A percentile compares a stretch with the other conserved stretches of the same genome.
Evolutionary conservation across 2,329 filamentous ascomycete species (phyloP).

Genomic region (Colletotrichum incanum): DNA sequence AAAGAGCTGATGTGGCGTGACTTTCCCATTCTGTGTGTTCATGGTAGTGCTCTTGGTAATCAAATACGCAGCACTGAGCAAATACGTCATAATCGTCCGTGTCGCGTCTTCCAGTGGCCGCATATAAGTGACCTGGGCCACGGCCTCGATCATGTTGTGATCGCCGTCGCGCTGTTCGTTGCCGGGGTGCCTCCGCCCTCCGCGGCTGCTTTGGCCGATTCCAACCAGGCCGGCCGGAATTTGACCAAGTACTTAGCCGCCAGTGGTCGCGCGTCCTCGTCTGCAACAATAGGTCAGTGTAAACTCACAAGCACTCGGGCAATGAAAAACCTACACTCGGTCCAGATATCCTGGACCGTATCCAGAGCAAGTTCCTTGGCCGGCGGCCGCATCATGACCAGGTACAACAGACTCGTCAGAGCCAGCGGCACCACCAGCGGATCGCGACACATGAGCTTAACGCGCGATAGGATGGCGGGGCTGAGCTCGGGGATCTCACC

Average conservation of each 20-base stretch:
- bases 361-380: slow-evolving; percentile 75
- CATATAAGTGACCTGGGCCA: background rate
- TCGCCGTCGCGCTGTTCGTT: slow-evolving; percentile 47
- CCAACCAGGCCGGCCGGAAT: slow-evolving; percentile 70
- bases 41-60: background rate
- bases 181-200: slow-evolving; percentile 43
- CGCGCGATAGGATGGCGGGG: slow-evolving; percentile 78
- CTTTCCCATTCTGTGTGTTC: background rate
- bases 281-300: slow-evolving; percentile 54
- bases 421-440: slow-evolving; percentile 76
- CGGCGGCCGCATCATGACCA: slow-evolving; percentile 79
- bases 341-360: slow-evolving; percentile 77
- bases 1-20: background rate
- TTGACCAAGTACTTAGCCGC: slow-evolving; percentile 75
- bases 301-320: background rate
- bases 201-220: slow-evolving; percentile 50
- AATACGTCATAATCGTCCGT: slow-evolving; percentile 10
- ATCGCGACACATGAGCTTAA: slow-evolving; percentile 78
- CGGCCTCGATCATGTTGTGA: slow-evolving; percentile 49
- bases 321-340: slow-evolving; percentile 69
- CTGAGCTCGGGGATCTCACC: slow-evolving; percentile 91
- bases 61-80: background rate
- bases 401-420: slow-evolving; percentile 75
- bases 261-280: slow-evolving; percentile 75
- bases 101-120: background rate